Conservation (phyloP, 805 yeast genomes). For the Schwanniomyces occidentalis region DNA sequence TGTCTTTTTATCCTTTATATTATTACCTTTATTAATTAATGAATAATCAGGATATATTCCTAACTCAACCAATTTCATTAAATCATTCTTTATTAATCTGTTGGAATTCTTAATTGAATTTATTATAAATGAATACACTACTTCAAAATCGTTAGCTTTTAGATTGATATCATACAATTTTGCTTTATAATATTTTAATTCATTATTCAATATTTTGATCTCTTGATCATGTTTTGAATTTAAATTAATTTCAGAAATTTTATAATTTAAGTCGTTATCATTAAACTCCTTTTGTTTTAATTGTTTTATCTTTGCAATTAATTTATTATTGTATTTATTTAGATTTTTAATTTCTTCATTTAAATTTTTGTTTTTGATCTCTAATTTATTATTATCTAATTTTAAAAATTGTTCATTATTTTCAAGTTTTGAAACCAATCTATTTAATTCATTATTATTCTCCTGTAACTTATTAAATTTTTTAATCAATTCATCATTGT, state of each 20-base stretch:
- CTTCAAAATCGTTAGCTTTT: constrained; percentile 32
- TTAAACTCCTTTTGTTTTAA: constrained; percentile 29
- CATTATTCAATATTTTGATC: constrained; percentile 32
- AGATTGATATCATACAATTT: constrained; percentile 46
- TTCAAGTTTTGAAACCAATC: constrained; percentile 27
- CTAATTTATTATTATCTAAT: constrained; percentile 31
- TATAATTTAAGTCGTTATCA: constrained; percentile 16
- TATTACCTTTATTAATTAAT: constrained; percentile 12
- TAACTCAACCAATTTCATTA: constrained; percentile 25
- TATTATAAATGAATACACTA: constrained; percentile 34
- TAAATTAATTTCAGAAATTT: constrained; percentile 28
- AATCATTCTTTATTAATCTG: constrained; percentile 24
- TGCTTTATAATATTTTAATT: constrained; percentile 47
- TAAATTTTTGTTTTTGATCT: constrained; percentile 24
- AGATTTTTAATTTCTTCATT: constrained; percentile 30
- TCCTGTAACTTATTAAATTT: constrained; percentile 19
- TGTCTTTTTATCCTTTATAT: constrained; percentile 7
- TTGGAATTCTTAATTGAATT: constrained; percentile 29
- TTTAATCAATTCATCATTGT: constrained; percentile 17
- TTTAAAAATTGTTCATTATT: constrained; percentile 25
- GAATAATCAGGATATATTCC: constrained; percentile 38
- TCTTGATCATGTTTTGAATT: constrained; percentile 10
- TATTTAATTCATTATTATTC: constrained; percentile 28
- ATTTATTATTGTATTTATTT: constrained; percentile 28
- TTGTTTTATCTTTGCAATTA: constrained; percentile 26